Evolutionary conservation across 768 basidiomycete genomes (phyloP).

Genomic region (Rhizopogon vinicolor): DNA sequence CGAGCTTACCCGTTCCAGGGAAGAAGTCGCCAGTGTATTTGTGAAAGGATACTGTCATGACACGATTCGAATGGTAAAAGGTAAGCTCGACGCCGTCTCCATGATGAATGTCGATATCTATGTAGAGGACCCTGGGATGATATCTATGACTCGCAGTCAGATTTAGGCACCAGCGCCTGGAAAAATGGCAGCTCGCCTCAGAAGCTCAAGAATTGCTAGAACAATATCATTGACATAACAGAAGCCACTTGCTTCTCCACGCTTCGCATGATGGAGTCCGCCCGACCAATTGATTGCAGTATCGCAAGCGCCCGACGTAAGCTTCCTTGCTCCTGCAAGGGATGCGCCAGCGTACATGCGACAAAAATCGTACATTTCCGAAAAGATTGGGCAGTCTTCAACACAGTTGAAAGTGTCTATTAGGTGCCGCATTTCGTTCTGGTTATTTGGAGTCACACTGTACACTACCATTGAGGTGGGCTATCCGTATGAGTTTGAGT

Average conservation of each 20-base stretch:
- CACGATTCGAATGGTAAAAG: slow-evolving; percentile 96
- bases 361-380: slow-evolving; percentile 93
- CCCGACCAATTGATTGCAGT: slow-evolving; percentile 99
- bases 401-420: slow-evolving; percentile 91
- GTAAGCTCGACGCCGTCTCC: slow-evolving; percentile 98
- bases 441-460: slow-evolving; percentile 82
- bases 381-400: slow-evolving; percentile 95
- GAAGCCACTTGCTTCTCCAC: slow-evolving; percentile 96
- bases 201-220: slow-evolving; percentile 86
- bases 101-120: slow-evolving; percentile 99
- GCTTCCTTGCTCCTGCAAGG: slow-evolving; percentile 84
- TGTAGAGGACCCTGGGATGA: slow-evolving; percentile 92
- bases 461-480: background rate
- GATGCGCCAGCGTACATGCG: slow-evolving; percentile 92
- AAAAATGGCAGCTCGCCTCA: slow-evolving; percentile 48
- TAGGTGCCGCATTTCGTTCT: slow-evolving; percentile 64
- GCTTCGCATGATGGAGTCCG: slow-evolving; percentile 96
- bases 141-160: slow-evolving; percentile 44
- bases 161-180: background rate
- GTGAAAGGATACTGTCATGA: slow-evolving; percentile 98
- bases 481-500: background rate
- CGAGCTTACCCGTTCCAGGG: slow-evolving; percentile 93
- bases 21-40: slow-evolving; percentile 99
- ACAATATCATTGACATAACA: slow-evolving; percentile 99
- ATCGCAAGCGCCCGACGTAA: slow-evolving; percentile 82